Conservation (phyloP, 345 rosid genomes). For the Barbarea vulgaris region DNA sequence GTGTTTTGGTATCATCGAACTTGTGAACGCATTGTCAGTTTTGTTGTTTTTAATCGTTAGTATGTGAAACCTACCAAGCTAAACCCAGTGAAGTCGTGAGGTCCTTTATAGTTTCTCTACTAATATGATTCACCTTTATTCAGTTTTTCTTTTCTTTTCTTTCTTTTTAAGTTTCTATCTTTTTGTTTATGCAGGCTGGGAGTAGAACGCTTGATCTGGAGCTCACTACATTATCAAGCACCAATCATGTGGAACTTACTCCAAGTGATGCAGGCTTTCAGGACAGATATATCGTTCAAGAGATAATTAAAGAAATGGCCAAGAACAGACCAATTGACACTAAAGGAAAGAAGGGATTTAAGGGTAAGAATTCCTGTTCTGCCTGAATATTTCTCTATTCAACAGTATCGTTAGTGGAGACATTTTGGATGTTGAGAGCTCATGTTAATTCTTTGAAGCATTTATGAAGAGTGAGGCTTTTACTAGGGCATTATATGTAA, state of each 20-base stretch:
- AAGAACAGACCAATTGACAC: constrained; percentile 90
- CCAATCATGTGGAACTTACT: constrained; percentile 87
- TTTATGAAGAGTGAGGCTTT: not conserved
- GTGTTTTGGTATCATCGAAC: not conserved
- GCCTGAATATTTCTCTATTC: not conserved
- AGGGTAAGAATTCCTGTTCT: constrained; percentile 50
- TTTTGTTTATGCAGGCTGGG: constrained; percentile 65
- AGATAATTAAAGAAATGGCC: constrained; percentile 97
- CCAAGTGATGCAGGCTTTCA: constrained; percentile 98
- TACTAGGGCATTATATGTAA: not conserved
- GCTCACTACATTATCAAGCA: constrained; percentile 84
- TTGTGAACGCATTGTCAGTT: not conserved
- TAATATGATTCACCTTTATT: not conserved
- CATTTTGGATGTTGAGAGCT: not conserved
- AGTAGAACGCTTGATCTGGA: constrained; percentile 85
- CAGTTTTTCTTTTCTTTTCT: not conserved
- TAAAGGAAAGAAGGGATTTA: constrained; percentile 82
- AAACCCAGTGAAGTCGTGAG: not conserved
- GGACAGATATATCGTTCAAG: constrained; percentile 95
- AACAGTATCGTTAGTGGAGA: constrained; percentile 1
- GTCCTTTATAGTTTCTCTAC: not conserved
- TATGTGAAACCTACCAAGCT: constrained; percentile 5
- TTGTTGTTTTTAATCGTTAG: not conserved
- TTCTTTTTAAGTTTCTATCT: not conserved
- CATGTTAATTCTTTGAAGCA: not conserved